These are phyloP conservation scores for Beauveria bassiana DNA, from an alignment of 2,329 filamentous ascomycete species.

Conservation along the genomic window DNA sequence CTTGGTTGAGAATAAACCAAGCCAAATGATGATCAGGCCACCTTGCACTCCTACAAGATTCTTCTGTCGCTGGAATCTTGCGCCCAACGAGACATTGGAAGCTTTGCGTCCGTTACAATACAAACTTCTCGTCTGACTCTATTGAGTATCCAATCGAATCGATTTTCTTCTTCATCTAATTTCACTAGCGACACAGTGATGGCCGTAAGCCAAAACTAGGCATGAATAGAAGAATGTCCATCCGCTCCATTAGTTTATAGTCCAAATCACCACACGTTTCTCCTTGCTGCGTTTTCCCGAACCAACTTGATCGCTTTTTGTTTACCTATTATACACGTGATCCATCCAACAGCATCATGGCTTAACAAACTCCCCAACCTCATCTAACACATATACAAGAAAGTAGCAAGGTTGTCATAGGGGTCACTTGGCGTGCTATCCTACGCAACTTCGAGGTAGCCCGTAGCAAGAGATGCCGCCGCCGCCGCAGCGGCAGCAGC, in stretches of 20 bases:
- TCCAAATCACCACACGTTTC: background rate
- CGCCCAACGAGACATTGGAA: too few relatives aligned
- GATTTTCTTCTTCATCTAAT: background rate
- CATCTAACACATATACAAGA: background rate
- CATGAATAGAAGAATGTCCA: background rate
- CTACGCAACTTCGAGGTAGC: conserved; percentile 27
- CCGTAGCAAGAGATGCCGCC: conserved; percentile 26
- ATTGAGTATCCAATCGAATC: background rate
- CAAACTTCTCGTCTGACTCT: too few relatives aligned
- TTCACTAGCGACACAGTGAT: background rate
- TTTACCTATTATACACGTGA: background rate
- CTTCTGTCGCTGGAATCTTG: too few relatives aligned
- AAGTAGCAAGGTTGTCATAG: background rate
- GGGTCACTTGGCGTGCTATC: background rate
- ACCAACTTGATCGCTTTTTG: background rate
- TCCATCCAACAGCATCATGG: background rate
- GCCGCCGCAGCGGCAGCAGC: conserved; percentile 22
- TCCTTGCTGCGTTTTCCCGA: background rate
- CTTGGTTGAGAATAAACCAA: too few relatives aligned
- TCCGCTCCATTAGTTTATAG: background rate
- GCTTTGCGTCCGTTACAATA: too few relatives aligned
- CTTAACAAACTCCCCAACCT: background rate
- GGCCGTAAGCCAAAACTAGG: background rate
- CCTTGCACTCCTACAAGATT: too few relatives aligned
- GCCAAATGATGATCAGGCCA: too few relatives aligned